Percentiles rank a stretch among this genome's conserved stretches.
Evolutionary conservation across 177 flowering plant species (phyloP).

Genomic region (Vitis hybrid): DNA sequence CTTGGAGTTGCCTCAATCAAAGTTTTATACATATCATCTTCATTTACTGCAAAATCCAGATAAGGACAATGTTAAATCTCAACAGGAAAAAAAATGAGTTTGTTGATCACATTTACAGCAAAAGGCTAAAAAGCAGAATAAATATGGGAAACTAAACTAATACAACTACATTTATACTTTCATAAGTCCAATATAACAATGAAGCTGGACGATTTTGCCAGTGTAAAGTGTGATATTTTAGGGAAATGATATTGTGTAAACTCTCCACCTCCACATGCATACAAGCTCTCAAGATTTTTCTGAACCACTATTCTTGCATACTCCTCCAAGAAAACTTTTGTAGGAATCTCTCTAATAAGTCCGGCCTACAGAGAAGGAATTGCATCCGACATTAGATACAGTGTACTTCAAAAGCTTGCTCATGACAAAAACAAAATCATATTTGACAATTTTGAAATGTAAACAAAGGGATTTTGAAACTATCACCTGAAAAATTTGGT

Average conservation of each 20-base stretch:
- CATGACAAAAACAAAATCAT: background rate
- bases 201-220: background rate
- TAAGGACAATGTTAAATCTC: constrained; percentile 8
- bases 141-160: background rate
- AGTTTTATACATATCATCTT: constrained; percentile 51
- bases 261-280: constrained; percentile 87
- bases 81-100: background rate
- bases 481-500: constrained; percentile 91
- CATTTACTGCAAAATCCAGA: constrained; percentile 62
- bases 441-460: background rate
- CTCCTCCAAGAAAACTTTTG: constrained; percentile 66
- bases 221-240: constrained; percentile 3
- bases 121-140: background rate
- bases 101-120: constrained; percentile 1
- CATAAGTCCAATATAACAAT: constrained; percentile 6
- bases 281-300: constrained; percentile 77
- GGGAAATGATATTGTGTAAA: background rate
- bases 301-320: constrained; percentile 65
- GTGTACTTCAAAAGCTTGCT: background rate
- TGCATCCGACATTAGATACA: background rate
- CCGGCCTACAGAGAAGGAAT: constrained; percentile 65
- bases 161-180: background rate
- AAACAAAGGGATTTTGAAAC: background rate
- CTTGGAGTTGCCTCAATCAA: constrained; percentile 76
- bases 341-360: constrained; percentile 56